Evolutionary conservation across 371 early-diverging fungal genomes (phyloP), one percentile per base, ranked within the genome.

Genomic region (Zopfochytrium polystomum): DNA sequence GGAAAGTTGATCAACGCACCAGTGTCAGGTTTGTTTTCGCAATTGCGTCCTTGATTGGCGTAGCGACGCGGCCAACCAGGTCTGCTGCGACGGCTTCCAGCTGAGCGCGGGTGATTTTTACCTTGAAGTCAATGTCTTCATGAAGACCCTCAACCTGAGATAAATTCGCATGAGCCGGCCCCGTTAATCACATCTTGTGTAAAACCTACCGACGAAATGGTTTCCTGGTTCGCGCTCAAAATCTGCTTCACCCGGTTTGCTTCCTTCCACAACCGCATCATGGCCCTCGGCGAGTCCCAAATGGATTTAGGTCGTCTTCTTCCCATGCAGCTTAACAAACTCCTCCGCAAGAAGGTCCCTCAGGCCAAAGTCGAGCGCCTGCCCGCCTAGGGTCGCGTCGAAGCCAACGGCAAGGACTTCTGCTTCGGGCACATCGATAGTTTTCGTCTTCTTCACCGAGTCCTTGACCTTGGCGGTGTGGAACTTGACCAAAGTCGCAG

Each of bases 231-330:
- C 43, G 93, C 96, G 64, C 92, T 92, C 54, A 98, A 78, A 63
- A 98, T 92, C 58, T 91, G 90, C 79, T 98, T 98, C 58, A 96
- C 91, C 43, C 93, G 84, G 71, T 83, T 89, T 5, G 97, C 94
- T 68, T 96, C 96, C 73, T 89, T 90, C 54, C 93, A 71, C 34
- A 96, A 80, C 60, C 87, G 85, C 13, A 87, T 83, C 91, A 93
- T 90, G 13, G 95, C 93, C 34, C 90, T 83, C 31, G 83, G 78
- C 13, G 83, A 83, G 4, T 72, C 63, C 3, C n/a, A n/a, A n/a
- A 69, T 71, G 30, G 88, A 74, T 42, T 79, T 74, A 2, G 43
- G 43, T 7, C 9, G 43, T 49, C 45, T 49, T 57, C 18, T 61
- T 54, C 65, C 77, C 23, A 62, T 20, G 38, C 70, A 67, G 38